A percentile compares a stretch with the other conserved stretches of the same genome.
Conservation (phyloP, 75 land plant genomes). For the Pinus tabuliformis region DNA sequence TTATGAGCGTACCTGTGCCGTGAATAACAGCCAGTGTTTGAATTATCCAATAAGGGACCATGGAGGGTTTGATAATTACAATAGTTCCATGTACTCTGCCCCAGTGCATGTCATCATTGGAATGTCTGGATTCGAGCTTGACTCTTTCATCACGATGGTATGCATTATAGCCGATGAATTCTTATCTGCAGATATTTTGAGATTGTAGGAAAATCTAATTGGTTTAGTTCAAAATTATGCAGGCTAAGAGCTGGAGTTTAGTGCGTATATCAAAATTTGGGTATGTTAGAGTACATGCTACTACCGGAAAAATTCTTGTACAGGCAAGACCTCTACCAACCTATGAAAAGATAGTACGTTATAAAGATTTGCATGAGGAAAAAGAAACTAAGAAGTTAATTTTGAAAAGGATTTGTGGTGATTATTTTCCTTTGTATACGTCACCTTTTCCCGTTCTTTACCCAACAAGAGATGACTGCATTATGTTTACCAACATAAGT, state of each 20-base stretch:
- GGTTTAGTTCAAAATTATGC: conserved; percentile 1
- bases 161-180: background rate
- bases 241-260: conserved; percentile 36
- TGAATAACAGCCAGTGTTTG: conserved; percentile 35
- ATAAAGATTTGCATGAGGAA: background rate
- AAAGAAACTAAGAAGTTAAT: background rate
- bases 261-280: conserved; percentile 33
- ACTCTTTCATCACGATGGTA: conserved; percentile 19
- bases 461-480: background rate
- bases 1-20: conserved; percentile 50
- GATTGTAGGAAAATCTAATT: background rate
- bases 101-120: conserved; percentile 47
- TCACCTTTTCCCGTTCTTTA: background rate
- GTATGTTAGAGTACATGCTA: conserved; percentile 20
- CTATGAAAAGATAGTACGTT: background rate
- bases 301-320: conserved; percentile 1
- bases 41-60: conserved; percentile 21
- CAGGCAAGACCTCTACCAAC: conserved; percentile 13
- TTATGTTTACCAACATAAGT: background rate
- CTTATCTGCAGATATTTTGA: background rate
- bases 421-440: conserved; percentile 2
- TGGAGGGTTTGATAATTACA: conserved; percentile 37
- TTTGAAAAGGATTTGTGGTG: background rate
- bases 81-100: conserved; percentile 22
- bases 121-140: conserved; percentile 44